A percentile compares a stretch with the other conserved stretches of the same genome.
Evolutionary conservation across 202 grass and related monocot genomes (phyloP).

Genomic region (Hordeum pubiflorum): DNA sequence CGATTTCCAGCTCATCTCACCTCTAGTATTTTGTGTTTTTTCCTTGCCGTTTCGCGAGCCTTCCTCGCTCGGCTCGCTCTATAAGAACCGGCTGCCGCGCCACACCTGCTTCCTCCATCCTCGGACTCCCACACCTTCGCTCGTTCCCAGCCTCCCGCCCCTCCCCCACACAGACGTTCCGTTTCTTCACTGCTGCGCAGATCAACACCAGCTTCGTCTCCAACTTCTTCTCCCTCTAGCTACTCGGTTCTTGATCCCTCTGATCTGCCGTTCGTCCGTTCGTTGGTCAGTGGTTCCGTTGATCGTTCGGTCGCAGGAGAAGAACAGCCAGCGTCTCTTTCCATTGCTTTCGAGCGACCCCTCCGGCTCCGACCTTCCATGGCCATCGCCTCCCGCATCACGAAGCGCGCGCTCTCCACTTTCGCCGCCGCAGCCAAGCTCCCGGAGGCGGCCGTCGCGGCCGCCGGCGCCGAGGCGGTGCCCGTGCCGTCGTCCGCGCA

Average conservation of each 20-base stretch:
- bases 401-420: constrained; percentile 35
- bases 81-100: not conserved
- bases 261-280: not conserved
- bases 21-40: too few relatives aligned
- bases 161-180: not conserved
- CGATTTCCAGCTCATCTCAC: not conserved
- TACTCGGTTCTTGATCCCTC: not conserved
- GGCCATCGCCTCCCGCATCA: constrained; percentile 53
- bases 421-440: constrained; percentile 52
- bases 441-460: constrained; percentile 33
- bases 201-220: not conserved
- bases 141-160: not conserved
- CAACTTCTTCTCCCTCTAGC: not conserved
- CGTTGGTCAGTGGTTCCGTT: not conserved
- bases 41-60: not conserved
- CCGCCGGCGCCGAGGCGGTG: not conserved
- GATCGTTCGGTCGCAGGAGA: not conserved
- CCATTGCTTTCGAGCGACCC: not conserved
- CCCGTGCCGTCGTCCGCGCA: not conserved
- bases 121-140: constrained; percentile 11
- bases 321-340: not conserved
- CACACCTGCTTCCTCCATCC: constrained; percentile 21
- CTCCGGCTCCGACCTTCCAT: constrained; percentile 33
- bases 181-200: not conserved
- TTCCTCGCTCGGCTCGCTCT: not conserved